A percentile compares a stretch with the other conserved stretches of the same genome.
phyloP scores from a whole-genome alignment of 805 yeast species.

The Dipodascus geniculatus region DNA sequence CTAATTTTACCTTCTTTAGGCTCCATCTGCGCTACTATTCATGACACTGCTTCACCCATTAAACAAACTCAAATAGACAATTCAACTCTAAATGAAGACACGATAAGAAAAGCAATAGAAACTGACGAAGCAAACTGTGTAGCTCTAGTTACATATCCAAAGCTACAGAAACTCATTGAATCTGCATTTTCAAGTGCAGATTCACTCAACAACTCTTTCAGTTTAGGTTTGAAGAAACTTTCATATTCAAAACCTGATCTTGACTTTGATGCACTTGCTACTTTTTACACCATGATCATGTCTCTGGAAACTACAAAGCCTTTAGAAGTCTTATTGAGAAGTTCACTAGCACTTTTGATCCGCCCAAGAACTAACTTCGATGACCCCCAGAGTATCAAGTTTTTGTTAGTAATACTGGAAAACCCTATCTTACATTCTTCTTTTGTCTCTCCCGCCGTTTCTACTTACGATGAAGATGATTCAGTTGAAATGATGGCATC shows the following conservation, averaged over 20 bases:
- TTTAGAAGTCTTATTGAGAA: conserved; percentile 39
- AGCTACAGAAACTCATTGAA: conserved; percentile 38
- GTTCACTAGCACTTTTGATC: conserved; percentile 41
- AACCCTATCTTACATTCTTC: conserved; percentile 42
- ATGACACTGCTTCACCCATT: conserved; percentile 11
- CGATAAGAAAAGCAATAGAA: not conserved
- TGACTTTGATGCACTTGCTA: conserved; percentile 35
- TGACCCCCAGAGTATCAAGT: conserved; percentile 35
- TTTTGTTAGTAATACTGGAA: conserved; percentile 57
- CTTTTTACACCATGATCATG: conserved; percentile 35
- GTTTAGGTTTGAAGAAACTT: conserved; percentile 20
- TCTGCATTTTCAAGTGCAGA: conserved; percentile 36
- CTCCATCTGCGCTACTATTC: conserved; percentile 34
- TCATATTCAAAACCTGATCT: conserved; percentile 39
- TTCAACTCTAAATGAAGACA: not conserved
- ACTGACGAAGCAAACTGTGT: conserved; percentile 12
- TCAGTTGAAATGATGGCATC: conserved; percentile 39
- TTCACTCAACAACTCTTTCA: conserved; percentile 46
- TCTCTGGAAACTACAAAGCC: conserved; percentile 53
- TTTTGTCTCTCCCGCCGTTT: conserved; percentile 9
- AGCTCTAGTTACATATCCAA: conserved; percentile 30
- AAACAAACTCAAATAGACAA: not conserved
- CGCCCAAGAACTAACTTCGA: conserved; percentile 32
- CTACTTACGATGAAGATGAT: conserved; percentile 23
- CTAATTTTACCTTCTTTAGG: conserved; percentile 1